phyloP scores from a whole-genome alignment of 2,329 filamentous ascomycete genomes.

The Calonectria naviculata region DNA sequence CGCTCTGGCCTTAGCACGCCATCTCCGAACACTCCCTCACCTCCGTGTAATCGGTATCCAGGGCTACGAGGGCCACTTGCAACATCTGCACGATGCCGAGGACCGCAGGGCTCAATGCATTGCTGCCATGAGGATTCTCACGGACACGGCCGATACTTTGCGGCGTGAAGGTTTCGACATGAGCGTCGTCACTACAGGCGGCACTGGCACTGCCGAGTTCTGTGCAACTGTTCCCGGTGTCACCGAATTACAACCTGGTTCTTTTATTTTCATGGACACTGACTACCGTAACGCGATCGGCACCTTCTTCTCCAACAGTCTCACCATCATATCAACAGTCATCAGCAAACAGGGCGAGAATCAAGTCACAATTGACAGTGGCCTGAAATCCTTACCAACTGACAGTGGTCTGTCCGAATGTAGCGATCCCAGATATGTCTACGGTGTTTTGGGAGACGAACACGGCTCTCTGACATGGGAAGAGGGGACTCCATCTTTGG shows the following conservation, averaged over 20 bases:
- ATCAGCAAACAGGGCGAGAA: slow-evolving; percentile 30
- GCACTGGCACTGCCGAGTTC: slow-evolving; percentile 52
- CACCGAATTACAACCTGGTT: slow-evolving; percentile 65
- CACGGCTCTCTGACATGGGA: slow-evolving; percentile 30
- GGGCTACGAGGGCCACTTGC: slow-evolving; percentile 31
- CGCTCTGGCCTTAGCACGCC: slow-evolving; percentile 13
- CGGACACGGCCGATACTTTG: slow-evolving; percentile 8
- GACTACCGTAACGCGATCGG: slow-evolving; percentile 66
- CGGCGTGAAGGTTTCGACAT: slow-evolving; percentile 16
- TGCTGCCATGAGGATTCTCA: slow-evolving; percentile 25
- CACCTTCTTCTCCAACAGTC: slow-evolving; percentile 57
- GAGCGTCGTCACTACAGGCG: slow-evolving; percentile 28
- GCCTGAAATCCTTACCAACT: slow-evolving; percentile 27
- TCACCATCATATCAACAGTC: slow-evolving; percentile 16
- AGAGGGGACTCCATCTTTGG: slow-evolving; percentile 4
- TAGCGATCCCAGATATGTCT: slow-evolving; percentile 21
- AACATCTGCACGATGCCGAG: slow-evolving; percentile 28
- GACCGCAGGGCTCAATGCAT: slow-evolving; percentile 26
- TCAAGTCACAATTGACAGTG: slow-evolving; percentile 32
- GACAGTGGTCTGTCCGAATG: slow-evolving; percentile 32
- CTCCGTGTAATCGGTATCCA: slow-evolving; percentile 29
- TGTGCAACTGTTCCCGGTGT: slow-evolving; percentile 61
- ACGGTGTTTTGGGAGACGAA: slow-evolving; percentile 27
- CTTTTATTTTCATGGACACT: slow-evolving; percentile 68
- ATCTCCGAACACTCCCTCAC: slow-evolving; percentile 9